These are phyloP conservation scores for Skeletonema grethae DNA, from an alignment of 108 stramenopile species.

Conservation along the genomic window DNA sequence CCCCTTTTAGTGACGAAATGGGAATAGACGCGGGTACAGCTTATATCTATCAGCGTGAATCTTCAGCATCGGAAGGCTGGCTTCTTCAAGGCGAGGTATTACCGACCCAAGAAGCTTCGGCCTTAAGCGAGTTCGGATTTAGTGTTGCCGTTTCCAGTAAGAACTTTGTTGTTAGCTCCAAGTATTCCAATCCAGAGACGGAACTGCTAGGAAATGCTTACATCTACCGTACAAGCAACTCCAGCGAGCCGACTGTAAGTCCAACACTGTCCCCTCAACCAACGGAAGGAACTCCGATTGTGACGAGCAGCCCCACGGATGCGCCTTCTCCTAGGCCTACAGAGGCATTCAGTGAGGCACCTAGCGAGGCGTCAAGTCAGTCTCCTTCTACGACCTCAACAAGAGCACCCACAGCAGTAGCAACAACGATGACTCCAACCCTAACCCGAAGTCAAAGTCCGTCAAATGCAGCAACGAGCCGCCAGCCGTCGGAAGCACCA, in stretches of 20 bases:
- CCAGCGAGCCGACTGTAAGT: neutral
- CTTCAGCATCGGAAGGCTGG: neutral
- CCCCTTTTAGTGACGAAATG: constrained; percentile 2
- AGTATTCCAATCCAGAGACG: neutral
- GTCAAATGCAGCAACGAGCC: neutral
- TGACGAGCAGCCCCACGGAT: neutral
- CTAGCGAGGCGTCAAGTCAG: no score
- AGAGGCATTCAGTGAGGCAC: neutral
- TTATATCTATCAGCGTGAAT: neutral
- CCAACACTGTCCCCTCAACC: neutral
- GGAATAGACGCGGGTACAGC: constrained; percentile 2
- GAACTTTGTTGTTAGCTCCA: neutral
- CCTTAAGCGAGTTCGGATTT: neutral
- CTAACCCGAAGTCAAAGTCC: neutral
- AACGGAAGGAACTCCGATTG: neutral
- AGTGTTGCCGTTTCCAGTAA: neutral
- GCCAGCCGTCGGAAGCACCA: neutral
- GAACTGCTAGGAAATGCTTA: neutral
- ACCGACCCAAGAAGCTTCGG: neutral
- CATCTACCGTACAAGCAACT: neutral
- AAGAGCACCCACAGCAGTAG: neutral
- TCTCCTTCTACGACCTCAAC: neutral
- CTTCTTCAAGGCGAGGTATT: neutral
- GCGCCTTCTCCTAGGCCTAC: neutral
- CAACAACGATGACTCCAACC: neutral